Percentiles rank a stretch among this genome's conserved stretches.
phyloP scores from a whole-genome alignment of 225 moss, liverwort and hornwort species.

The Physcomitrellopsis africana region DNA sequence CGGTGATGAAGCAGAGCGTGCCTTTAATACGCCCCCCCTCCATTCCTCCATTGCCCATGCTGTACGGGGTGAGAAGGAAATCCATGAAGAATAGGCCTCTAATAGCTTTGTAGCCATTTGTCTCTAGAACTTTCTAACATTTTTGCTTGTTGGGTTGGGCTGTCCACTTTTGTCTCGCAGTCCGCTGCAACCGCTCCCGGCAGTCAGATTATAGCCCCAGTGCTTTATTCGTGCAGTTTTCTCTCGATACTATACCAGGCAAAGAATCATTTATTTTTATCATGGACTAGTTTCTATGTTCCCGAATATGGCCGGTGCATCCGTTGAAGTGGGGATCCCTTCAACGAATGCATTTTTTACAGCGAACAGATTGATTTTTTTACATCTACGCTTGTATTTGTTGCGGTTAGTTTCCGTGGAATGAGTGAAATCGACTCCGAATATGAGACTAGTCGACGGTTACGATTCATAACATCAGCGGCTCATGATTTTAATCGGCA shows the following conservation, averaged over 20 bases:
- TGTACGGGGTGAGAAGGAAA: slow-evolving; percentile 35
- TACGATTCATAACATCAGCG: no score
- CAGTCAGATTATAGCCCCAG: neutral
- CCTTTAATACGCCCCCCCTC: slow-evolving; percentile 35
- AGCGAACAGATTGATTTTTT: neutral
- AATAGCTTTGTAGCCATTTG: slow-evolving; percentile 1
- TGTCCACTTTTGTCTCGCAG: neutral
- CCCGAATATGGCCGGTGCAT: slow-evolving; percentile 18
- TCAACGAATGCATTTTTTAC: neutral
- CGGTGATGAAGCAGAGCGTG: slow-evolving; percentile 26
- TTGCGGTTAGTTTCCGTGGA: no score
- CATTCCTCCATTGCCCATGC: slow-evolving; percentile 39
- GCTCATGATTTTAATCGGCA: no score
- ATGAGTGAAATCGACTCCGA: no score
- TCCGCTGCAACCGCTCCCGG: neutral
- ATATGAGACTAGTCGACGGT: no score
- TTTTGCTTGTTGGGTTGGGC: neutral
- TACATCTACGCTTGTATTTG: no score
- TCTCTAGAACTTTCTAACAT: neutral
- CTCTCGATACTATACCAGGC: neutral
- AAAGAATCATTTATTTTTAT: slow-evolving; percentile 15
- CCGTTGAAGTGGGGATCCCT: slow-evolving; percentile 24
- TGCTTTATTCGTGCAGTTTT: neutral
- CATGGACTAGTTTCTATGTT: slow-evolving; percentile 13
- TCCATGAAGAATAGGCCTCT: slow-evolving; percentile 25